These are phyloP conservation scores for Calocybe indica DNA, from an alignment of 768 basidiomycete species.

Conservation along the genomic window DNA sequence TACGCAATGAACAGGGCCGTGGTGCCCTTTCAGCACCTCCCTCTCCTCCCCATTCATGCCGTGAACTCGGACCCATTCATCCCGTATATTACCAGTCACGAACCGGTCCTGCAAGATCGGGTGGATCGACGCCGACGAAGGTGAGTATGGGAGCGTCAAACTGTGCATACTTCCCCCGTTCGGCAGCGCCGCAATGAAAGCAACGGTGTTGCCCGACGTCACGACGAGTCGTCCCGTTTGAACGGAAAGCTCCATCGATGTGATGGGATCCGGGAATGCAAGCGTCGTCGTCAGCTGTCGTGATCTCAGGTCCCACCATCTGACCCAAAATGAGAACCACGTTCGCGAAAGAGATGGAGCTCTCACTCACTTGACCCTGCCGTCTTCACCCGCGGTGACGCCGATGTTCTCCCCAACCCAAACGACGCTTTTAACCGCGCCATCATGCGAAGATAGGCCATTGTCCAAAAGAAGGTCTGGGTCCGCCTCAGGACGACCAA, in stretches of 20 bases:
- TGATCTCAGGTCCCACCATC: constrained; percentile 96
- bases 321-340: constrained; percentile 23
- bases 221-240: constrained; percentile 81
- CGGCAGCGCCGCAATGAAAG: constrained; percentile 79
- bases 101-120: constrained; percentile 85
- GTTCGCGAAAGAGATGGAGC: neutral
- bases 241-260: constrained; percentile 88
- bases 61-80: constrained; percentile 97
- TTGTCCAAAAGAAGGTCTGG: constrained; percentile 71
- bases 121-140: constrained; percentile 93
- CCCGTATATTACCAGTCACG: constrained; percentile 82
- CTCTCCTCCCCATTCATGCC: constrained; percentile 85
- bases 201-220: constrained; percentile 87
- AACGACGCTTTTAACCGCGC: constrained; percentile 87
- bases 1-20: constrained; percentile 94
- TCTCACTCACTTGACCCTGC: constrained; percentile 69
- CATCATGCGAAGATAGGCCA: constrained; percentile 70
- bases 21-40: constrained; percentile 93
- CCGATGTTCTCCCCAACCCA: constrained; percentile 88
- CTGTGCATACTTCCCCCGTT: constrained; percentile 65
- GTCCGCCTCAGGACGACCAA: constrained; percentile 80
- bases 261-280: constrained; percentile 73
- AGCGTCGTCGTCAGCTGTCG: constrained; percentile 65
- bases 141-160: constrained; percentile 75
- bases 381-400: constrained; percentile 90